Base-by-base conservation (phyloP, 257 asterid species). In the Solanum okadae region DNA sequence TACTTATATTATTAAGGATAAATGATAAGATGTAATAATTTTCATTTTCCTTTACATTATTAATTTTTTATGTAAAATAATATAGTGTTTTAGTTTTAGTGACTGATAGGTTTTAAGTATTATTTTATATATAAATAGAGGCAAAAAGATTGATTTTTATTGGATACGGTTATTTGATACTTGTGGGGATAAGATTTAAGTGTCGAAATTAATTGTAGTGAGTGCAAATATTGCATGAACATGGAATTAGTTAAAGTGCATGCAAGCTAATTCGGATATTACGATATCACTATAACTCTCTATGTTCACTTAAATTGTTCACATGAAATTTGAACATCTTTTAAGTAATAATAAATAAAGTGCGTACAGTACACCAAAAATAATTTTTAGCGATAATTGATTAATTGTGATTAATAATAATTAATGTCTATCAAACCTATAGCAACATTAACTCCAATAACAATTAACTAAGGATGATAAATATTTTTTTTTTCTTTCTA, bases 361-460 rank as follows among this genome's bases (percentile, higher is more conserved):
- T 59, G 27, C 5, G 0, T 59, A 59, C 5, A 22, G 0, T 59
- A 59, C 1, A 22, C 0, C 0, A 59, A 56, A 56, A 56, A 20
- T 20, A 3, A 8, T 59, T 0, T 59, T 59, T 59, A 59, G 67
- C 27, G 27, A 22, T 0, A 59, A 59, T 56, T 56, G n/a, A 56
- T 52, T 20, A 59, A 20, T 59, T 59, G 1, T 22, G 0, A 1
- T 59, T 59, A 20, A 20, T n/a, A n/a, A n/a, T n/a, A n/a, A n/a
- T 59, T 22, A 59, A 59, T 59, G 2, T 59, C 2, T 18, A 20
- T 59, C 12, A 59, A 59, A 20, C 5, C 5, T 59, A 20, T 20
- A 59, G 11, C 27, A 20, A 59, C 25, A 59, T 59, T 8, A 20
- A 59, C 11, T 59, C 11, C 12, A 59, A 59, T 22, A 8, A 22